These are phyloP conservation scores for Claviceps sp. DNA, from an alignment of 2,329 filamentous ascomycete species.

Conservation along the genomic window DNA sequence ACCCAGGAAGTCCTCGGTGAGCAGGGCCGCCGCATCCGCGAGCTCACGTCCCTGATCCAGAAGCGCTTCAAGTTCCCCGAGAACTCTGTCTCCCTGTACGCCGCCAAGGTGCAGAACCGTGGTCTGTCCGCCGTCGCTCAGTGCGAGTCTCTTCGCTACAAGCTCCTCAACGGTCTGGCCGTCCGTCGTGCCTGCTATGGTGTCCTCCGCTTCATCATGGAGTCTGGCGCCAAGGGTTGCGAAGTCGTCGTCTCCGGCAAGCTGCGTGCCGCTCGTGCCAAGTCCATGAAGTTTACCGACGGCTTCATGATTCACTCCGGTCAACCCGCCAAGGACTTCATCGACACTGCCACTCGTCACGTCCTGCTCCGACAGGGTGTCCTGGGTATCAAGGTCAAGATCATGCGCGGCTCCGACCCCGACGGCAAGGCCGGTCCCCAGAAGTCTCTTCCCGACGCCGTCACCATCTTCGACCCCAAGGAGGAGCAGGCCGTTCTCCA, in stretches of 20 bases:
- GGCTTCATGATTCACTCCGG: constrained; percentile 99
- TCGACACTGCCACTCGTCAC: constrained; percentile 96
- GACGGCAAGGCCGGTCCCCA: constrained; percentile 97
- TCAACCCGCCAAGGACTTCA: constrained; percentile 99
- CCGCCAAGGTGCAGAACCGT: constrained; percentile 99
- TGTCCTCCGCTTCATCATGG: constrained; percentile 99
- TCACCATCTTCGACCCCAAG: constrained; percentile 99
- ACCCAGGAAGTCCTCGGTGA: constrained; percentile 99
- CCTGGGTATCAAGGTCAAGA: constrained; percentile 99
- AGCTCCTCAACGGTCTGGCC: constrained; percentile 98
- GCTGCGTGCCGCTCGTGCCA: constrained; percentile 96
- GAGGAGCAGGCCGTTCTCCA: constrained; percentile 93
- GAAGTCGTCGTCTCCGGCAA: constrained; percentile 99
- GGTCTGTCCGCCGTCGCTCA: constrained; percentile 99
- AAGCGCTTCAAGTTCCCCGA: constrained; percentile 99
- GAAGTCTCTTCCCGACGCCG: constrained; percentile 94
- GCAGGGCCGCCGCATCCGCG: constrained; percentile 98
- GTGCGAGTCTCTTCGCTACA: constrained; percentile 99
- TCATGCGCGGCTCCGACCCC: constrained; percentile 99
- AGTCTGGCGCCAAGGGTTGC: constrained; percentile 98
- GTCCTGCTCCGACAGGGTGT: constrained; percentile 99
- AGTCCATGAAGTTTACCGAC: constrained; percentile 99
- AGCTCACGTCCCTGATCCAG: constrained; percentile 99
- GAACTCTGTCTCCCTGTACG: constrained; percentile 99
- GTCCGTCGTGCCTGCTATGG: constrained; percentile 98